Base-by-base conservation (phyloP, 441 rosid species). In the Iberis amara region DNA sequence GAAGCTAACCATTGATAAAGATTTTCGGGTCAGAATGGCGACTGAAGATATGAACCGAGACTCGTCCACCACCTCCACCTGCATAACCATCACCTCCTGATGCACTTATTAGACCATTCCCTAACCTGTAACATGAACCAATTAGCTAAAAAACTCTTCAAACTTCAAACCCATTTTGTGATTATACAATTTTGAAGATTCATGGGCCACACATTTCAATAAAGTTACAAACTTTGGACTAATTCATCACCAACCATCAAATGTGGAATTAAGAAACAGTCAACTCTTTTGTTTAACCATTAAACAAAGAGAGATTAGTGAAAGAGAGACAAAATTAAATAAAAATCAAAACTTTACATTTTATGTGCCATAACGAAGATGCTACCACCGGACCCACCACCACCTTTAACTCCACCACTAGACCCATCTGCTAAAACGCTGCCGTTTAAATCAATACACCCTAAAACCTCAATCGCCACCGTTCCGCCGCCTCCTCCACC, bases 351-450 rank as follows among this genome's bases (percentile, higher is more conserved):
- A 51, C 7, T 56, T 76, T 89, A 92, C 99, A 89, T 84, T 75
- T 77, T 89, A 40, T 78, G 65, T 13, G 96, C 86, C 69, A 47
- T 68, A 46, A 92, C 63, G 59, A 67, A 68, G 68, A 92, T 76
- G 73, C 97, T 86, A 36, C 99, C 99, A 57, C 97, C 99, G 40
- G 96, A 86, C 32, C 99, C 99, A 37, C 99, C 99, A 35, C 99
- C 99, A 50, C 99, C 99, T 64, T 86, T 89, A 59, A 28, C 70
- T 31, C 99, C 96, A 18, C 89, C 96, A 68, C 76, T 77, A 61
- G 79, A 90, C 53, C 99, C 99, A 65, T 89, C 89, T 1, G 97
- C 92, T 63, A 79, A 72, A 58, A 92, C 60, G 64, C 51, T 57
- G 32, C 97, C 97, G 48, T 77, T 78, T 53, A 92, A 55, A 32